Base-by-base conservation (phyloP, 805 yeast species). In the Cyberlindnera maclurae region DNA sequence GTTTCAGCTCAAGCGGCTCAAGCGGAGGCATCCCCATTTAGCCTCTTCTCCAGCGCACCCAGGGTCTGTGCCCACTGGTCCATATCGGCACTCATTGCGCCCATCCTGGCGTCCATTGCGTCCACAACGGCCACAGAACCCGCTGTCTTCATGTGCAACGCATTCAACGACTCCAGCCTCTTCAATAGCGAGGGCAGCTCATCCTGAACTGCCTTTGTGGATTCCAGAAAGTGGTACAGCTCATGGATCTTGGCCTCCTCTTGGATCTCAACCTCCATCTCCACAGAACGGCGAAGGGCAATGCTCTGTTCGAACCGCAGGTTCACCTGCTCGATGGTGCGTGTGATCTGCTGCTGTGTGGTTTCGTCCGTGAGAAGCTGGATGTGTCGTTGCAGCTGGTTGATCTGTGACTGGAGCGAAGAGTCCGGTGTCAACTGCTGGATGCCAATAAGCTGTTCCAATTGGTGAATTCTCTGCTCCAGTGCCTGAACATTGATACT, bases 321-420 rank as follows among this genome's bases (percentile, higher is more conserved):
- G 33, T 57, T 58, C 3, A 61, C 50, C 6, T 45, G 45, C 13
- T 50, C 50, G 29, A 59, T 46, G 3, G 43, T 42, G 6, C 26
- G 26, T 17, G 48, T 46, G 26, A 61, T 53, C 9, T 43, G 34
- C 2, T 29, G 22, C 16, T 60, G 35, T 5, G 47, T 51, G 5
- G 46, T 35, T 43, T 59, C 59, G 31, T 52, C 46, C 16, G 55
- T 39, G 5, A 63, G 27, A 2, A 63, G 46, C 29, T 52, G 50
- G 26, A 57, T 42, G 33, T 54, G 55, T 24, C 63, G 42, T 38
- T 51, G 55, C 0, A 63, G 37, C 12, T 54, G 57, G 31, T 62
- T 59, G 6, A 63, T 45, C 8, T 47, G 47, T 9, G 58, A 38
- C 12, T 50, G 55, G 4, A 59, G 35, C 5, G 52, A 46, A n/a